These are phyloP conservation scores for Mercurialis annua DNA, from an alignment of 345 rosid species.

Conservation along the genomic window DNA sequence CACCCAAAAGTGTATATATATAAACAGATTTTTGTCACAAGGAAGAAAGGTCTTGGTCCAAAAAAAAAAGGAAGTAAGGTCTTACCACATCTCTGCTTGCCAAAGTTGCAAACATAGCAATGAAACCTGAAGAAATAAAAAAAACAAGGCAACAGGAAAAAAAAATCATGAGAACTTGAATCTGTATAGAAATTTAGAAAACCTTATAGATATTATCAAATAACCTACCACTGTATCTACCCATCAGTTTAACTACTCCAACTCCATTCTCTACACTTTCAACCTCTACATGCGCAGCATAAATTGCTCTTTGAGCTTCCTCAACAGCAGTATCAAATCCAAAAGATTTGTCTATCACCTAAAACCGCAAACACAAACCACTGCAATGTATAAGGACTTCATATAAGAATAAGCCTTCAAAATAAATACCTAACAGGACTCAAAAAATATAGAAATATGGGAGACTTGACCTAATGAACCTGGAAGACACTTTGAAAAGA, in stretches of 20 bases:
- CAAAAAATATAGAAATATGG: neutral
- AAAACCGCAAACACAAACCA: constrained; percentile 8
- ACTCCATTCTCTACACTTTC: constrained; percentile 97
- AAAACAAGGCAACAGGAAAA: constrained; percentile 11
- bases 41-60: constrained; percentile 26
- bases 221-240: constrained; percentile 86
- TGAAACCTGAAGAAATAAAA: constrained; percentile 63
- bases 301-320: constrained; percentile 95
- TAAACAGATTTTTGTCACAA: neutral
- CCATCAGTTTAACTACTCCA: constrained; percentile 94
- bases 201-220: constrained; percentile 14
- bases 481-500: neutral
- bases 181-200: neutral
- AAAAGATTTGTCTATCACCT: constrained; percentile 96
- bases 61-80: too few species aligned
- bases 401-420: neutral
- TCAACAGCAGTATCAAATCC: constrained; percentile 98
- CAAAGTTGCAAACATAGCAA: constrained; percentile 87
- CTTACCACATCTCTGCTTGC: constrained; percentile 97
- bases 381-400: neutral
- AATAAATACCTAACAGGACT: neutral
- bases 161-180: neutral
- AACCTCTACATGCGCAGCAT: constrained; percentile 95
- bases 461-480: neutral
- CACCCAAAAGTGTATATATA: constrained; percentile 8